Percentiles rank a stretch among this genome's conserved stretches.
These are phyloP conservation scores for Jatropha multifida DNA, from an alignment of 441 rosid species.

Conservation along the genomic window DNA sequence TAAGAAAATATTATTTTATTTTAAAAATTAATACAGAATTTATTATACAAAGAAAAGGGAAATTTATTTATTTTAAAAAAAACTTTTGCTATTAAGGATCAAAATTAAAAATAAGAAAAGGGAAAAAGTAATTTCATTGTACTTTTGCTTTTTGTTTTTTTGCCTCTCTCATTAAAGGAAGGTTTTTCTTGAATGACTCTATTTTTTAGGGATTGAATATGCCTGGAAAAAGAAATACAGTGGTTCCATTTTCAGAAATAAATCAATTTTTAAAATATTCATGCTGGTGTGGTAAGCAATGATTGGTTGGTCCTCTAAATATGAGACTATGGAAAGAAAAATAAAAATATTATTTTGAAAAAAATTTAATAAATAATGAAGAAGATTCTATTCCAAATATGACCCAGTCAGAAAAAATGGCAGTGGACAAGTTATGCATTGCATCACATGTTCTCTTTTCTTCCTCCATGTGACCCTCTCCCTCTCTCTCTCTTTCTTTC, in stretches of 20 bases:
- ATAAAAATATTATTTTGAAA: background rate
- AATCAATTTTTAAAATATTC: too few relatives aligned
- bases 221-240: conserved; percentile 9
- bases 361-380: conserved; percentile 5
- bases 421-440: conserved; percentile 15
- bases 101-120: background rate
- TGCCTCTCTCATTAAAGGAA: background rate
- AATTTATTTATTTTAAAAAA: too few relatives aligned
- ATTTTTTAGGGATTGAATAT: conserved; percentile 11
- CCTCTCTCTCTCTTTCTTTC: background rate
- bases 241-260: background rate
- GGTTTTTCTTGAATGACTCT: background rate
- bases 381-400: conserved; percentile 39
- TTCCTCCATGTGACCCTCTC: conserved; percentile 31
- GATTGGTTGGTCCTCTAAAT: conserved; percentile 8
- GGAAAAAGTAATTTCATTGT: background rate
- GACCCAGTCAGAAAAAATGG: background rate
- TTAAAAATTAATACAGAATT: too few relatives aligned
- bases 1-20: too few relatives aligned
- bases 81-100: too few relatives aligned
- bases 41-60: too few relatives aligned
- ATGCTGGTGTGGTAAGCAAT: conserved; percentile 3
- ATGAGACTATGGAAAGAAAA: background rate
- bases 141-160: background rate
- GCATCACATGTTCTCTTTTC: conserved; percentile 26